Conservation (phyloP, 2,329 filamentous ascomycete genomes). For the Sclerotinia glacialis region DNA sequence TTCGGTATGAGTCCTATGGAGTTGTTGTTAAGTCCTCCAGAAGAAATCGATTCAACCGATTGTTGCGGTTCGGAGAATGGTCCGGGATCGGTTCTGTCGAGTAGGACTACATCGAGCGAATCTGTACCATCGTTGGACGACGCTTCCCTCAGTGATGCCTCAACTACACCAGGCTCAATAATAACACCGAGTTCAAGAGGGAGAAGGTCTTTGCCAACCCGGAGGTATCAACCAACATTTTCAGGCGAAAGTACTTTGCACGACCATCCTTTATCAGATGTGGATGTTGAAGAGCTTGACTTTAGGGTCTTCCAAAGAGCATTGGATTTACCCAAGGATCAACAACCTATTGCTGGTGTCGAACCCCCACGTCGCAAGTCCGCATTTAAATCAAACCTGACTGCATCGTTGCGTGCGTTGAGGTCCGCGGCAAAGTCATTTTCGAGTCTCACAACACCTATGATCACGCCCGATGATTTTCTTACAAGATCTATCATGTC, state of each 20-base stretch:
- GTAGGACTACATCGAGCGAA: slow-evolving; percentile 56
- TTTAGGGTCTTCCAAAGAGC: slow-evolving; percentile 47
- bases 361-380: slow-evolving; percentile 34
- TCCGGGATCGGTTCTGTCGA: slow-evolving; percentile 52
- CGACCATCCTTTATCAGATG: slow-evolving; percentile 50
- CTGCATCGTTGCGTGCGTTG: slow-evolving; percentile 62
- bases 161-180: slow-evolving; percentile 34
- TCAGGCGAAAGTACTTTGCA: slow-evolving; percentile 46
- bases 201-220: slow-evolving; percentile 45
- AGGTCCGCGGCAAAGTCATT: slow-evolving; percentile 62
- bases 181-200: slow-evolving; percentile 39
- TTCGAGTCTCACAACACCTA: slow-evolving; percentile 60
- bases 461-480: slow-evolving; percentile 64
- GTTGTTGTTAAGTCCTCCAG: slow-evolving; percentile 57
- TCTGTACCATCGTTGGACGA: slow-evolving; percentile 58
- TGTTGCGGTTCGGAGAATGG: slow-evolving; percentile 51
- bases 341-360: slow-evolving; percentile 21
- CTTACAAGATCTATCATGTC: slow-evolving; percentile 65
- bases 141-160: slow-evolving; percentile 48
- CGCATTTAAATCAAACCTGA: slow-evolving; percentile 67
- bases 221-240: slow-evolving; percentile 56
- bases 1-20: slow-evolving; percentile 56
- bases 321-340: slow-evolving; percentile 23
- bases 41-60: slow-evolving; percentile 53
- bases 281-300: slow-evolving; percentile 48